A percentile compares a stretch with the other conserved stretches of the same genome.
Evolutionary conservation across 2,329 filamentous ascomycete species (phyloP).

Genomic region (Ophiocordyceps robertsii): DNA sequence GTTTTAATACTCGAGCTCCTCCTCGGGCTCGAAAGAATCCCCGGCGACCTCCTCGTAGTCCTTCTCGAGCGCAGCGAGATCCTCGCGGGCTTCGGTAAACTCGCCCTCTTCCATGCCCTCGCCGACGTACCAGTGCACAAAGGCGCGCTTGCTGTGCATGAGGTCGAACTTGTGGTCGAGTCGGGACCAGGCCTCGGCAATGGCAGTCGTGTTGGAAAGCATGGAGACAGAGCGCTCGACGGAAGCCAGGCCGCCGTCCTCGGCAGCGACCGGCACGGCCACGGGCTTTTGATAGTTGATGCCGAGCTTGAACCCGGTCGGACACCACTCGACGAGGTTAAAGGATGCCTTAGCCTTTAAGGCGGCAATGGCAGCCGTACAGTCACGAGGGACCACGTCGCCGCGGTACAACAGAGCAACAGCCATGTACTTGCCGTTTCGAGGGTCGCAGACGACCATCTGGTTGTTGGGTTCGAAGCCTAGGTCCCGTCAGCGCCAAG

Average conservation of each 20-base stretch:
- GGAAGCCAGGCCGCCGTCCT: constrained; percentile 45
- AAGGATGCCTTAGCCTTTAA: constrained; percentile 61
- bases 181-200: constrained; percentile 59
- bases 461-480: constrained; percentile 69
- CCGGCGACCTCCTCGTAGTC: constrained; percentile 77
- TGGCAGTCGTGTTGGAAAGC: constrained; percentile 64
- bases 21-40: constrained; percentile 54
- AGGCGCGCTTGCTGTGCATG: constrained; percentile 67
- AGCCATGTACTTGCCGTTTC: constrained; percentile 67
- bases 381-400: constrained; percentile 58
- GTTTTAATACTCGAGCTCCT: constrained; percentile 64
- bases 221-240: constrained; percentile 54
- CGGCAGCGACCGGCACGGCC: constrained; percentile 37
- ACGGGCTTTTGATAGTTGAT: constrained; percentile 62
- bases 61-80: constrained; percentile 73
- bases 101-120: constrained; percentile 91
- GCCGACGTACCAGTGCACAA: constrained; percentile 71
- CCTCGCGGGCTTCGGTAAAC: constrained; percentile 77
- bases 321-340: constrained; percentile 65
- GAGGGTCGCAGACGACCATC: constrained; percentile 64
- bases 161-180: constrained; percentile 66
- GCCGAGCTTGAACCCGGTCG: constrained; percentile 62
- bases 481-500: constrained; percentile 19
- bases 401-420: constrained; percentile 60
- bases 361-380: constrained; percentile 50